phyloP scores from a whole-genome alignment of 192 early-diverging fungal genomes.

The Geranomyces variabilis region DNA sequence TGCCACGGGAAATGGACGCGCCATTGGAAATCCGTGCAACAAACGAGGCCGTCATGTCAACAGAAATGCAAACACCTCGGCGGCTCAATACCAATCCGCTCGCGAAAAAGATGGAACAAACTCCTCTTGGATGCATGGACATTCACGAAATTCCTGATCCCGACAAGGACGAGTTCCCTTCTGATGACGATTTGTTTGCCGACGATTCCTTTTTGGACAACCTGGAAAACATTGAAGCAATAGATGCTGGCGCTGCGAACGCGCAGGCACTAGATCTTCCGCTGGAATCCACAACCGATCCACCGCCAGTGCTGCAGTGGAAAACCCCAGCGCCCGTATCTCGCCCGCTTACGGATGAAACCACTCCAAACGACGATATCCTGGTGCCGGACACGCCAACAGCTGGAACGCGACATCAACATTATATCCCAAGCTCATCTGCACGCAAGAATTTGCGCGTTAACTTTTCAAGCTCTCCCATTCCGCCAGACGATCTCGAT shows the following conservation, averaged over 20 bases:
- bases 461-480: neutral
- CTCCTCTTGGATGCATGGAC: too few species aligned
- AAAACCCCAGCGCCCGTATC: too few species aligned
- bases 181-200: constrained; percentile 23
- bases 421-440: neutral
- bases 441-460: neutral
- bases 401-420: neutral
- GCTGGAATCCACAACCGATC: neutral
- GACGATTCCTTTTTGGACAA: constrained; percentile 5
- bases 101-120: too few species aligned
- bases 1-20: too few species aligned
- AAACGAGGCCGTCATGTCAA: too few species aligned
- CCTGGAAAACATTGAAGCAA: constrained; percentile 13
- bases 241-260: neutral
- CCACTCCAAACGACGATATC: neutral
- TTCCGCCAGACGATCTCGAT: too few species aligned
- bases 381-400: too few species aligned
- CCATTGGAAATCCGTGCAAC: too few species aligned
- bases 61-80: too few species aligned
- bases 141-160: too few species aligned
- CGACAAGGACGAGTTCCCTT: neutral
- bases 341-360: too few species aligned
- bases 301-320: neutral
- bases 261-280: neutral
- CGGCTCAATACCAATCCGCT: too few species aligned